A percentile compares a stretch with the other conserved stretches of the same genome.
These are phyloP conservation scores for Scortechinia acanthostroma DNA, from an alignment of 2,329 filamentous ascomycete genomes.

Conservation along the genomic window DNA sequence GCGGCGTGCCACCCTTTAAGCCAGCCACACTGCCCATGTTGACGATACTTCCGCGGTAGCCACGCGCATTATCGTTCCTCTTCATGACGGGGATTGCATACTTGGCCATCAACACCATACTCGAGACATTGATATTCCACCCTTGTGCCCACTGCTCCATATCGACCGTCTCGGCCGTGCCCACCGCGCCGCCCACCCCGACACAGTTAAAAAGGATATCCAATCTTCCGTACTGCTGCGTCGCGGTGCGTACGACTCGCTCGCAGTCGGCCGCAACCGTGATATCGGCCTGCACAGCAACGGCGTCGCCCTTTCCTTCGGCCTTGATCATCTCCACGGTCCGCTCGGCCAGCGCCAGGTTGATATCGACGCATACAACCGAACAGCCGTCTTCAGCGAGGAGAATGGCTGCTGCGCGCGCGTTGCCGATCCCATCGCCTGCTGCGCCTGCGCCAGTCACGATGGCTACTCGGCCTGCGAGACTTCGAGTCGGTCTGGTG, in stretches of 20 bases:
- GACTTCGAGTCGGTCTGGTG: too few relatives aligned
- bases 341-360: conserved; percentile 7
- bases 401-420: conserved; percentile 12
- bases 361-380: conserved; percentile 12
- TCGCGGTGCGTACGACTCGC: conserved; percentile 50
- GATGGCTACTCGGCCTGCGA: conserved; percentile 10
- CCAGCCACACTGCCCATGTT: conserved; percentile 58
- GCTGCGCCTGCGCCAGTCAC: conserved; percentile 14
- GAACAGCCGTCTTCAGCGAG: conserved; percentile 12
- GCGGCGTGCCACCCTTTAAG: conserved; percentile 34
- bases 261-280: conserved; percentile 13
- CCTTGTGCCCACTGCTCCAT: conserved; percentile 46
- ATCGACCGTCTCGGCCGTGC: conserved; percentile 53
- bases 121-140: conserved; percentile 54
- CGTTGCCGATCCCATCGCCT: conserved; percentile 12
- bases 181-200: conserved; percentile 47
- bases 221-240: conserved; percentile 37
- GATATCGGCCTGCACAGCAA: not conserved
- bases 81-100: conserved; percentile 52
- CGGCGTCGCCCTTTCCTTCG: conserved; percentile 2
- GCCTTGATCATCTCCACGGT: conserved; percentile 9
- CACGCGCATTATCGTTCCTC: too few relatives aligned
- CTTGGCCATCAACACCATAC: conserved; percentile 60
- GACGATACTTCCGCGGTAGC: conserved; percentile 43
- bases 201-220: conserved; percentile 33